Evolutionary conservation across 441 rosid genomes (phyloP).

Genomic region (Theobroma grandiflorum): DNA sequence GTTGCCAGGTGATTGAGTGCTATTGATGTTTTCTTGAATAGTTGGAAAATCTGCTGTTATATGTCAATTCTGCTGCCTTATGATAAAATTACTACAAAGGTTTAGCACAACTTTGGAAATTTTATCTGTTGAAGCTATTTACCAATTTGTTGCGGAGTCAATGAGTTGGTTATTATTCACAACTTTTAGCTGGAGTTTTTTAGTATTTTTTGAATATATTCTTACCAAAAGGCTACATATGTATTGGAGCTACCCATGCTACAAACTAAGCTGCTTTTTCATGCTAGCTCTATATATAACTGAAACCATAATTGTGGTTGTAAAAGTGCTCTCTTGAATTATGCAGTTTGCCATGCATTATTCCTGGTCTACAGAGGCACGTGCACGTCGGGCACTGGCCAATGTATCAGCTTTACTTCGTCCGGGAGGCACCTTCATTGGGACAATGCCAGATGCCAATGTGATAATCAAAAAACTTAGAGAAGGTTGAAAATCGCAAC

Average conservation of each 20-base stretch:
- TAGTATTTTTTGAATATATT: neutral
- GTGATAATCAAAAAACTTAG: constrained; percentile 86
- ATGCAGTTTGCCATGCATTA: constrained; percentile 95
- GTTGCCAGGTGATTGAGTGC: constrained; percentile 79
- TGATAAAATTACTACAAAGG: neutral
- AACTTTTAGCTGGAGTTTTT: neutral
- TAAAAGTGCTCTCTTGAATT: neutral
- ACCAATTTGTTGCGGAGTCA: neutral
- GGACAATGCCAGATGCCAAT: constrained; percentile 99
- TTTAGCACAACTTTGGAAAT: constrained; percentile 8
- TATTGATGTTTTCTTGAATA: neutral
- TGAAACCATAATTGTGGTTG: constrained; percentile 6
- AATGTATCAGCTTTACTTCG: constrained; percentile 95
- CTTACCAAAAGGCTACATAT: neutral
- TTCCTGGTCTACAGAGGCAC: constrained; percentile 95
- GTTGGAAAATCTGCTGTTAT: neutral
- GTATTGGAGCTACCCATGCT: neutral
- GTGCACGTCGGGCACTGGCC: constrained; percentile 91
- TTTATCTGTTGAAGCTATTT: neutral
- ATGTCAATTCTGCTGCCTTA: neutral
- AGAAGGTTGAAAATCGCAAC: constrained; percentile 59
- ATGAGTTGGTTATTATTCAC: neutral
- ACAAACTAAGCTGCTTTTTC: neutral
- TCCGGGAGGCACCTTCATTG: constrained; percentile 90
- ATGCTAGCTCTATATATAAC: neutral